These are phyloP conservation scores for Psilocybe sp. DNA, from an alignment of 768 basidiomycete species.

Conservation along the genomic window DNA sequence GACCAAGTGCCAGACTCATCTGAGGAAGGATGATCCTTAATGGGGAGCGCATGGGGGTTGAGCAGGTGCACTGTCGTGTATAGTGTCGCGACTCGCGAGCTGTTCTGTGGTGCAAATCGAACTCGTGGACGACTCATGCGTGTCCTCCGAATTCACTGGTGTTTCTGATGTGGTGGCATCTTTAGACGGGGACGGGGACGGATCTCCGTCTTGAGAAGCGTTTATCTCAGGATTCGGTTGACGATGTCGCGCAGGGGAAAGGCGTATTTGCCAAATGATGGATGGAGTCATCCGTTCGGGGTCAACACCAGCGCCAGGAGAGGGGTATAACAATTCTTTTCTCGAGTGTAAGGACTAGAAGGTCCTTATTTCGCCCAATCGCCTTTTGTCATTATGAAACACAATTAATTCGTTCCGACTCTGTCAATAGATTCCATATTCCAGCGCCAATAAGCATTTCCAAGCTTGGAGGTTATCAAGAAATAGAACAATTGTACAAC, in stretches of 20 bases:
- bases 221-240: conserved; percentile 71
- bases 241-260: conserved; percentile 83
- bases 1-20: conserved; percentile 63
- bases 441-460: no score
- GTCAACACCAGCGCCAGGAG: conserved; percentile 79
- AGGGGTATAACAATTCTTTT: conserved; percentile 97
- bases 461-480: no score
- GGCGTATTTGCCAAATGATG: conserved; percentile 87
- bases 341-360: conserved; percentile 88
- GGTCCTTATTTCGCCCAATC: no score
- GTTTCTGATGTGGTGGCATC: conserved; percentile 3
- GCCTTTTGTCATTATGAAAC: no score
- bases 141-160: not conserved
- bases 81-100: conserved; percentile 71
- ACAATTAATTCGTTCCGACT: no score
- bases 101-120: conserved; percentile 7
- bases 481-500: no score
- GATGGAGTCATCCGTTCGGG: conserved; percentile 79
- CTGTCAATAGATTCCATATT: no score
- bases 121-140: no score
- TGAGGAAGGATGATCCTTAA: conserved; percentile 84
- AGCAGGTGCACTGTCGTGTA: conserved; percentile 76
- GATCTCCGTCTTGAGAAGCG: conserved; percentile 50
- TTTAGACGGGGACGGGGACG: conserved; percentile 28
- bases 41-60: conserved; percentile 82